These are phyloP conservation scores for Dichotomocladium elegans DNA, from an alignment of 371 early-diverging fungal species.

Conservation along the genomic window DNA sequence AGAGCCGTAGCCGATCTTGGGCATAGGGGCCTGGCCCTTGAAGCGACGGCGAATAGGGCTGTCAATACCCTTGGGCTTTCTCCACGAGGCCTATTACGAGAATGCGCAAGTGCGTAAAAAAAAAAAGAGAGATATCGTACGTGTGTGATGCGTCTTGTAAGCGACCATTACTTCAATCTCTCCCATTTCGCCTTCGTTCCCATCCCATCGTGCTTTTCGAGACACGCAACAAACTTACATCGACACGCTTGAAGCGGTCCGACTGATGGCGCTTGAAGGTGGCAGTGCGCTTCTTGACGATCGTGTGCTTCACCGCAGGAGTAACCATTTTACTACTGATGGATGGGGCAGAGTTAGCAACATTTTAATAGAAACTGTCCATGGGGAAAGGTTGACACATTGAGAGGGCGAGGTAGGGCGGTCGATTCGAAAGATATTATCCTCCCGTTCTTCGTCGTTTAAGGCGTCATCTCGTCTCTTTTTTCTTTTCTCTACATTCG, in stretches of 20 bases:
- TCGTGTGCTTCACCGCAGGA: conserved; percentile 87
- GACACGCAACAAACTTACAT: too few species aligned
- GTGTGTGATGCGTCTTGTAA: neutral
- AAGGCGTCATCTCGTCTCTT: neutral
- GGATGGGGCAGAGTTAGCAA: conserved; percentile 3
- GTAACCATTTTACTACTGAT: conserved; percentile 63
- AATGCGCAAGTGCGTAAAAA: neutral
- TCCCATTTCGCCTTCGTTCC: neutral
- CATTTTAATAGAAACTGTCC: too few species aligned
- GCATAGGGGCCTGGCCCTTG: conserved; percentile 97
- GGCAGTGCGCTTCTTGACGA: conserved; percentile 99
- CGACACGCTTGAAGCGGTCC: conserved; percentile 96
- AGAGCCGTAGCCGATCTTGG: conserved; percentile 98
- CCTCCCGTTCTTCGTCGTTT: neutral
- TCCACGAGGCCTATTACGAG: conserved; percentile 92
- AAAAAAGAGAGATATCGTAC: too few species aligned
- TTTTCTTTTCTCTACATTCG: neutral
- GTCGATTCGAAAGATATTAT: too few species aligned
- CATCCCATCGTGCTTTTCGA: too few species aligned
- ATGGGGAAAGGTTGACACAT: too few species aligned
- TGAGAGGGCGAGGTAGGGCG: too few species aligned
- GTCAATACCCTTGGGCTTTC: conserved; percentile 99
- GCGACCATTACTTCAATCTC: neutral
- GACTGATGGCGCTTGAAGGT: conserved; percentile 98
- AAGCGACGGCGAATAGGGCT: conserved; percentile 97